These are phyloP conservation scores for Diversispora epigaea DNA, from an alignment of 192 early-diverging fungal species.

Conservation along the genomic window DNA sequence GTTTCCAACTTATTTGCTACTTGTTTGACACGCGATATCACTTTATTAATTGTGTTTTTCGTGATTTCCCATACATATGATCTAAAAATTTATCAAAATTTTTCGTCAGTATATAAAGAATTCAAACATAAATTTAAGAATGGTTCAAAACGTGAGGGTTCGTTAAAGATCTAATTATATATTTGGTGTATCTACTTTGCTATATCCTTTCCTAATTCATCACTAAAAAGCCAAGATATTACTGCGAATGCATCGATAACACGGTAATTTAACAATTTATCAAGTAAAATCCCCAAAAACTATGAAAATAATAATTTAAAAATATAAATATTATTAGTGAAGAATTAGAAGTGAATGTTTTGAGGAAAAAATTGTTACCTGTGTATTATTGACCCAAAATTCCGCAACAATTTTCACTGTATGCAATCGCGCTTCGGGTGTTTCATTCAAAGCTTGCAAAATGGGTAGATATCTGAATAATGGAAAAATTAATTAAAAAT, in stretches of 20 bases:
- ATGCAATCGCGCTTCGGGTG: conserved; percentile 66
- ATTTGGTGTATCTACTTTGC: conserved; percentile 33
- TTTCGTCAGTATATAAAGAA: not conserved
- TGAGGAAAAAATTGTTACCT: conserved; percentile 36
- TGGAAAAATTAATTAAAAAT: not conserved
- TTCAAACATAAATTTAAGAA: not conserved
- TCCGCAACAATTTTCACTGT: conserved; percentile 74
- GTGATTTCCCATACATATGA: conserved; percentile 87
- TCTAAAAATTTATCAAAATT: conserved; percentile 26
- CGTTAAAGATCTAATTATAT: not conserved
- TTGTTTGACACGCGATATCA: conserved; percentile 77
- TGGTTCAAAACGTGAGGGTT: not conserved
- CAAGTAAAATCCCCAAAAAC: conserved; percentile 89
- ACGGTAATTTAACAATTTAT: conserved; percentile 94
- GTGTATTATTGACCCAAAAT: conserved; percentile 89
- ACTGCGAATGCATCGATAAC: conserved; percentile 84
- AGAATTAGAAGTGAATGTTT: not conserved
- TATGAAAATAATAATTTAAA: conserved; percentile 33
- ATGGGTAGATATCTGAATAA: conserved; percentile 59
- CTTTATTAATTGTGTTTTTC: conserved; percentile 81
- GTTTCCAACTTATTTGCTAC: conserved; percentile 54
- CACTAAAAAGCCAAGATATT: conserved; percentile 74
- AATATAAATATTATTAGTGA: not conserved
- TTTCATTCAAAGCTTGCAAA: conserved; percentile 57
- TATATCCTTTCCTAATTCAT: conserved; percentile 45